Evolutionary conservation across 2,329 filamentous ascomycete species (phyloP).

Genomic region (Curvularia spicifera): DNA sequence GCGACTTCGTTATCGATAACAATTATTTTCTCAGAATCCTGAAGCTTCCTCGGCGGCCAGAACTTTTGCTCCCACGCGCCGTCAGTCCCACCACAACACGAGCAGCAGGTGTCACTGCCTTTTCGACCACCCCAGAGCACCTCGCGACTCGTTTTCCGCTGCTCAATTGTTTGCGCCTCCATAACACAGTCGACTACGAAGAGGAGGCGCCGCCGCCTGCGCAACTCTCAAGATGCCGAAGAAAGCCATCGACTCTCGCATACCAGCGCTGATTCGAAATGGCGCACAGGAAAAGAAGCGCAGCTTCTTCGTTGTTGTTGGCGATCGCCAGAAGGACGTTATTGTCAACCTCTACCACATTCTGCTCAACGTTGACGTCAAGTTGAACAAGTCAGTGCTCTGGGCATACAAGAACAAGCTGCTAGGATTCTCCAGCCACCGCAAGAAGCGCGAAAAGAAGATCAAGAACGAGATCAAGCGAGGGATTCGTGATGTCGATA

Average conservation of each 20-base stretch:
- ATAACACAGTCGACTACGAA: conserved; percentile 1
- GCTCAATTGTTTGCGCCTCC: conserved; percentile 11
- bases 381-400: conserved; percentile 93
- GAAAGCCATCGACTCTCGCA: conserved; percentile 49
- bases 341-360: conserved; percentile 96
- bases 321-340: conserved; percentile 92
- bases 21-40: conserved; percentile 19
- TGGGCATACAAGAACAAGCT: conserved; percentile 99
- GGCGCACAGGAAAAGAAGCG: conserved; percentile 81
- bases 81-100: conserved; percentile 8
- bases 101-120: conserved; percentile 2
- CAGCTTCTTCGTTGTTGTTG: conserved; percentile 96
- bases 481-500: conserved; percentile 88
- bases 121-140: background rate
- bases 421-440: conserved; percentile 88
- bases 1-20: conserved; percentile 16
- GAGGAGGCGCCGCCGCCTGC: conserved; percentile 43
- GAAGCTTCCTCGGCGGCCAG: conserved; percentile 7
- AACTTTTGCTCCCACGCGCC: conserved; percentile 16
- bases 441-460: conserved; percentile 97
- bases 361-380: conserved; percentile 86
- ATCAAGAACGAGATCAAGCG: conserved; percentile 98
- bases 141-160: conserved; percentile 9
- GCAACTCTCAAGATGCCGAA: conserved; percentile 46
- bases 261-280: conserved; percentile 51